Percentiles rank a stretch among this genome's conserved stretches.
phyloP scores from a whole-genome alignment of 192 early-diverging fungal genomes.

The Podila epigama region DNA sequence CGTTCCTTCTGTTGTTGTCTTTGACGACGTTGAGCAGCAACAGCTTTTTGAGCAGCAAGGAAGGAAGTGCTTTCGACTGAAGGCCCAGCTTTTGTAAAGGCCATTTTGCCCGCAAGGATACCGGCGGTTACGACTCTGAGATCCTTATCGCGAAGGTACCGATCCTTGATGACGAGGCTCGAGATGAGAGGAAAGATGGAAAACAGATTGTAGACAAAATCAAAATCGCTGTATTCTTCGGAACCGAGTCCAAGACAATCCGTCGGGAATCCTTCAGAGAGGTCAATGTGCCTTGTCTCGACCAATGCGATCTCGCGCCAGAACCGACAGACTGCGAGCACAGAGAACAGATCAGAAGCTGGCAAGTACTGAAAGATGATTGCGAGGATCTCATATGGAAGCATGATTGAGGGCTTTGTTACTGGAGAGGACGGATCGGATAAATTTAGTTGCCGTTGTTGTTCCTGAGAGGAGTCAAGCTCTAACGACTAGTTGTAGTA shows the following conservation, averaged over 20 bases:
- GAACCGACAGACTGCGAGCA: constrained; percentile 28
- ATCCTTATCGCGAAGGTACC: constrained; percentile 36
- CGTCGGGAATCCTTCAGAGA: constrained; percentile 35
- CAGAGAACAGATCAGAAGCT: constrained; percentile 36
- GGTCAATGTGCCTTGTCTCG: constrained; percentile 37
- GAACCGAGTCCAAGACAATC: constrained; percentile 40
- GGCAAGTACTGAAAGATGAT: constrained; percentile 34
- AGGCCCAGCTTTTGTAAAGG: constrained; percentile 23
- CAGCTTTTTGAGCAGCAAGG: constrained; percentile 2
- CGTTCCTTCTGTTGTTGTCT: neutral
- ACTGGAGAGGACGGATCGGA: neutral
- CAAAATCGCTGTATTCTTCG: constrained; percentile 45
- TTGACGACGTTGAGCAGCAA: constrained; percentile 5
- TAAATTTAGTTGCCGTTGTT: neutral
- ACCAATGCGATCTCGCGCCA: constrained; percentile 40
- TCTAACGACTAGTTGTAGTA: too few relatives aligned
- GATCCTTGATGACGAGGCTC: constrained; percentile 42
- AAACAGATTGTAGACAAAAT: constrained; percentile 41
- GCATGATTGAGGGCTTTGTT: too few relatives aligned
- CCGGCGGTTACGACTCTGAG: constrained; percentile 46
- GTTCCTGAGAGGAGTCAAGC: too few relatives aligned
- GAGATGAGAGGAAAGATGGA: constrained; percentile 41
- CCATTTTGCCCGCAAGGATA: constrained; percentile 44
- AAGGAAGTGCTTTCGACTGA: constrained; percentile 3
- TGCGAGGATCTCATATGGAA: constrained; percentile 34